These are phyloP conservation scores for Candida oleophila DNA, from an alignment of 805 yeast species.

Conservation along the genomic window DNA sequence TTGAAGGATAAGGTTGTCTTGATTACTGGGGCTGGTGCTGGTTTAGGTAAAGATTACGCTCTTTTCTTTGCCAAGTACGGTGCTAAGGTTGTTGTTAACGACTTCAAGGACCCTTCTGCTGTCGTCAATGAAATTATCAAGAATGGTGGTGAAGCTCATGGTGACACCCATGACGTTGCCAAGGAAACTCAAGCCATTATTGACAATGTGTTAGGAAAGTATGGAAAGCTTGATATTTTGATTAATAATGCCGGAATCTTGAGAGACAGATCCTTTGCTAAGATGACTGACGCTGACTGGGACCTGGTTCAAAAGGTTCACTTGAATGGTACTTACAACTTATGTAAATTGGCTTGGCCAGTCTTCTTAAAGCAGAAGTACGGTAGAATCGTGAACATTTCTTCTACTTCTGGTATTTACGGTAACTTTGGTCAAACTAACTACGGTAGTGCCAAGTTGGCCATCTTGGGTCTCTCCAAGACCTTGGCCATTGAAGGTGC, in stretches of 20 bases:
- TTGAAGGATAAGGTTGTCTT: conserved; percentile 83
- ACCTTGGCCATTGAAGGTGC: conserved; percentile 91
- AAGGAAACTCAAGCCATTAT: conserved; percentile 72
- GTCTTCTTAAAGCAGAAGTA: conserved; percentile 71
- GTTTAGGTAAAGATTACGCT: conserved; percentile 91
- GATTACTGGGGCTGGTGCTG: conserved; percentile 94
- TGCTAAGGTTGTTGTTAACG: conserved; percentile 93
- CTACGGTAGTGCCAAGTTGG: conserved; percentile 92
- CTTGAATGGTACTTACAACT: conserved; percentile 73
- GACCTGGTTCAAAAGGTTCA: conserved; percentile 76
- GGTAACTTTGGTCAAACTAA: conserved; percentile 98
- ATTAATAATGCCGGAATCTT: conserved; percentile 94
- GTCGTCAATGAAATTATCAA: conserved; percentile 74
- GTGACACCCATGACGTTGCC: conserved; percentile 80
- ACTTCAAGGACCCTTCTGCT: conserved; percentile 68
- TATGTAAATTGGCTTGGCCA: conserved; percentile 93
- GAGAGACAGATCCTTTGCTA: conserved; percentile 82
- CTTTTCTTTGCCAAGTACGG: conserved; percentile 83
- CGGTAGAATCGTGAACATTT: conserved; percentile 83
- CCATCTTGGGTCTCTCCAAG: conserved; percentile 78
- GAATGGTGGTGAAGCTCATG: conserved; percentile 79
- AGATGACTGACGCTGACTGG: conserved; percentile 87
- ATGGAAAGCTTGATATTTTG: conserved; percentile 82
- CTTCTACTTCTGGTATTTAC: conserved; percentile 95
- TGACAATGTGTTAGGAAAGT: conserved; percentile 69